A percentile compares a stretch with the other conserved stretches of the same genome.
Evolutionary conservation across 2,329 filamentous ascomycete genomes (phyloP).

Genomic region (Ophiostoma quercus): DNA sequence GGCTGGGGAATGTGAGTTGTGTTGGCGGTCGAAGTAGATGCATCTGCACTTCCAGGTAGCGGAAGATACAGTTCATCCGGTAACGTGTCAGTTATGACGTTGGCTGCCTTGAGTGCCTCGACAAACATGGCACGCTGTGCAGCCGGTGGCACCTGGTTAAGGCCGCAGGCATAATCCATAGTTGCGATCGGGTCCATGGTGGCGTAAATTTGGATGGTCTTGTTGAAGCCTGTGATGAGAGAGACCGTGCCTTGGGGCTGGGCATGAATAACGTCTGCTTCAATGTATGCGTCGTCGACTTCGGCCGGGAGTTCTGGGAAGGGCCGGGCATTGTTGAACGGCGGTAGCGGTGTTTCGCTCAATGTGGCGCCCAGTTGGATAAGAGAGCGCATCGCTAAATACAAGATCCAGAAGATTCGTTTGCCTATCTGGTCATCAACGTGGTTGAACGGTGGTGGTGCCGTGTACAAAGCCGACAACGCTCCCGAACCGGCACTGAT

Average conservation of each 20-base stretch:
- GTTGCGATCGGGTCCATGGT: constrained; percentile 74
- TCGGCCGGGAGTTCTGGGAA: constrained; percentile 73
- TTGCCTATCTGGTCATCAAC: constrained; percentile 69
- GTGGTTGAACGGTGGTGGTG: constrained; percentile 46
- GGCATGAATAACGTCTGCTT: constrained; percentile 61
- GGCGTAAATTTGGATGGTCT: constrained; percentile 69
- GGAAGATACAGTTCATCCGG: constrained; percentile 56
- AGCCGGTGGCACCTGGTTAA: constrained; percentile 69
- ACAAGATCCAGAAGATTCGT: constrained; percentile 78
- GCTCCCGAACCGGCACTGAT: background rate
- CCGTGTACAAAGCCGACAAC: background rate
- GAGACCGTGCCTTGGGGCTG: constrained; percentile 66
- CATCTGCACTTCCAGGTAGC: constrained; percentile 16
- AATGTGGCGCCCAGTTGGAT: constrained; percentile 69
- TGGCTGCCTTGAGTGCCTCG: constrained; percentile 64
- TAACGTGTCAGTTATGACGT: constrained; percentile 60
- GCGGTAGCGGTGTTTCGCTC: constrained; percentile 67
- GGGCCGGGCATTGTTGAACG: constrained; percentile 66
- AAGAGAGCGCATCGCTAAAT: constrained; percentile 69
- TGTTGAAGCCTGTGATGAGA: constrained; percentile 72
- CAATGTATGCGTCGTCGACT: constrained; percentile 78
- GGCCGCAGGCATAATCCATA: constrained; percentile 77
- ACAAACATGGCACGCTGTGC: constrained; percentile 70
- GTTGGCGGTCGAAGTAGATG: background rate
- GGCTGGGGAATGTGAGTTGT: background rate